Conservation (phyloP, 345 rosid genomes). For the Brassica incana region DNA sequence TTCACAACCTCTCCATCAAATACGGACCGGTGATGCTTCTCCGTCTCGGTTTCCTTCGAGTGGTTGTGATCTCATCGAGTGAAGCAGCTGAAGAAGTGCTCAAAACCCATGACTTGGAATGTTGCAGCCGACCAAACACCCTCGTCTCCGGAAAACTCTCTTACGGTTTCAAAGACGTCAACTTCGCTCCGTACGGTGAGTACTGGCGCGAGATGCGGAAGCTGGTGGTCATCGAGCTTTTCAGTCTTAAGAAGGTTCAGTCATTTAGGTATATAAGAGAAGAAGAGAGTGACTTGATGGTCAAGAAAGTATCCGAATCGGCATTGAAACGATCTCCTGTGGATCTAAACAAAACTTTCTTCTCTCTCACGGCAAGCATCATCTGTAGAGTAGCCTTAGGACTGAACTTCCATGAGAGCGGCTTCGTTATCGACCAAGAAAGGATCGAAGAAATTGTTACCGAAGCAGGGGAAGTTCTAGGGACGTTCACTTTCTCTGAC, state of each 20-base stretch:
- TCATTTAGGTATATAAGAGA: constrained; percentile 25
- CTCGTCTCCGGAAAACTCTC: constrained; percentile 11
- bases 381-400: constrained; percentile 49
- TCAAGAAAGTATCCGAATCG: neutral
- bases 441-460: constrained; percentile 4
- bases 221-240: constrained; percentile 8
- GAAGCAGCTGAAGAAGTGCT: constrained; percentile 61
- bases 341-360: constrained; percentile 32
- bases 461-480: neutral
- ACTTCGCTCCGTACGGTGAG: constrained; percentile 28
- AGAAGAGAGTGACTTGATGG: constrained; percentile 26
- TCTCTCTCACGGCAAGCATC: constrained; percentile 27
- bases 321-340: constrained; percentile 8
- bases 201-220: constrained; percentile 40
- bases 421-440: neutral
- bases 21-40: constrained; percentile 20
- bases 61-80: constrained; percentile 43
- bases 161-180: constrained; percentile 32
- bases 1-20: constrained; percentile 54
- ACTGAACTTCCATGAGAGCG: constrained; percentile 35
- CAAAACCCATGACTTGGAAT: constrained; percentile 57
- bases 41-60: neutral
- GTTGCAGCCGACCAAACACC: constrained; percentile 44
- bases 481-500: constrained; percentile 18
- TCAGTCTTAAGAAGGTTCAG: constrained; percentile 5